These are phyloP conservation scores for Gynostemma pentaphyllum DNA, from an alignment of 306 rosid species.

Conservation along the genomic window DNA sequence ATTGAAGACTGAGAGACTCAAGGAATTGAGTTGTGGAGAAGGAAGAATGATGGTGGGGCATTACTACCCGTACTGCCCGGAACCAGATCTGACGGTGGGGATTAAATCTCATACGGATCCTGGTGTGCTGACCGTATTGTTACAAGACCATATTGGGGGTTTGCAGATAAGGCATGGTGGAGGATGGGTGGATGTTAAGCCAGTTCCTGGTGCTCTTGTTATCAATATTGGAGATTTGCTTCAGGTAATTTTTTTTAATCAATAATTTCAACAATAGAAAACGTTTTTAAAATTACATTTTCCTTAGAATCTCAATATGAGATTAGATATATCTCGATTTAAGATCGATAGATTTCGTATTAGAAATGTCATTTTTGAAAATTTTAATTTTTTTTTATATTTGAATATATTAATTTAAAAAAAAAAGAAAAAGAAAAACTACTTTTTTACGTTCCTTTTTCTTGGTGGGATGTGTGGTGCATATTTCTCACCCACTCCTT, in stretches of 20 bases:
- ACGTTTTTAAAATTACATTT: too few relatives aligned
- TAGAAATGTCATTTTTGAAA: too few relatives aligned
- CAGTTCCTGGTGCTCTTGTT: slow-evolving; percentile 58
- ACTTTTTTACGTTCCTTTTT: too few relatives aligned
- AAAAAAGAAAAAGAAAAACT: too few relatives aligned
- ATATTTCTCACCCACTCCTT: too few relatives aligned
- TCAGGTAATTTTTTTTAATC: slow-evolving; percentile 30
- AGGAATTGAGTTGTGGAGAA: slow-evolving; percentile 21
- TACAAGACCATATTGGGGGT: slow-evolving; percentile 78
- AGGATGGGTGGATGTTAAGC: slow-evolving; percentile 63
- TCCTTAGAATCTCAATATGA: too few relatives aligned
- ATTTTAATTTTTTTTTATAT: too few relatives aligned
- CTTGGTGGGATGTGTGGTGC: too few relatives aligned
- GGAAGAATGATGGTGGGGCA: slow-evolving; percentile 26
- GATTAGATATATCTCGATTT: too few relatives aligned
- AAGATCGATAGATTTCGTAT: too few relatives aligned
- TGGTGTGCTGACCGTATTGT: slow-evolving; percentile 41
- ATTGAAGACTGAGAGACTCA: slow-evolving; percentile 16
- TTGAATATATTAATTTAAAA: too few relatives aligned
- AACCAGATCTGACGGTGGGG: slow-evolving; percentile 47
- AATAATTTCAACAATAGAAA: background rate
- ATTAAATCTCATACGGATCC: slow-evolving; percentile 70
- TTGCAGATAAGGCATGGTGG: slow-evolving; percentile 47
- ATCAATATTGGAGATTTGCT: slow-evolving; percentile 72
- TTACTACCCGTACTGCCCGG: slow-evolving; percentile 34